These are phyloP conservation scores for Aspergillus hiratsukae DNA, from an alignment of 2,329 filamentous ascomycete genomes.

Conservation along the genomic window DNA sequence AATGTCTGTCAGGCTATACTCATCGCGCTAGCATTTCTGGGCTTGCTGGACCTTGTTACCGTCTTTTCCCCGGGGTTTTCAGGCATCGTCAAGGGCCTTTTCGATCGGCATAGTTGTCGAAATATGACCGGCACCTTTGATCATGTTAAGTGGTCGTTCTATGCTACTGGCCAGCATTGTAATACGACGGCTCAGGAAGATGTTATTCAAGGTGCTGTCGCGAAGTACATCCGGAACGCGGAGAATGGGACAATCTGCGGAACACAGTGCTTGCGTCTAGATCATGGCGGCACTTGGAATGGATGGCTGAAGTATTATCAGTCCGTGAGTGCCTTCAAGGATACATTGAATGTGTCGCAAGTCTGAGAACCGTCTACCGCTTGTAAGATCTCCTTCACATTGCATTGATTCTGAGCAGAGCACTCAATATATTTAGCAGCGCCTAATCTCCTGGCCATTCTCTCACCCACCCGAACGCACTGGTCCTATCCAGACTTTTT, in stretches of 20 bases:
- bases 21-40: background rate
- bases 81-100: background rate
- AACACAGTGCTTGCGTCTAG: conserved; percentile 3
- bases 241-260: background rate
- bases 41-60: background rate
- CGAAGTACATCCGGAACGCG: conserved; percentile 1
- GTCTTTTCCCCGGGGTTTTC: background rate
- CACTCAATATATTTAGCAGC: too few species aligned
- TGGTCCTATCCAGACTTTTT: too few species aligned
- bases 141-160: background rate
- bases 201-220: background rate
- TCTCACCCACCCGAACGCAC: too few species aligned
- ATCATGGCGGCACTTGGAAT: conserved; percentile 1
- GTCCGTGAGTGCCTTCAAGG: too few species aligned
- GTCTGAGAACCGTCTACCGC: too few species aligned
- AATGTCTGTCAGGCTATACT: background rate
- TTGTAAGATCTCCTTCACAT: too few species aligned
- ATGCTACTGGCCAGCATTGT: background rate
- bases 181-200: background rate
- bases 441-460: too few species aligned
- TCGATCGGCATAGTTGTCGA: background rate
- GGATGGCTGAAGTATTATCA: background rate
- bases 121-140: background rate
- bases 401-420: too few species aligned
- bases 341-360: too few species aligned